Evolutionary conservation across 2,329 filamentous ascomycete genomes (phyloP), one percentile per base, ranked within the genome.

Genomic region (Aspergillus fumigatiaffinis): DNA sequence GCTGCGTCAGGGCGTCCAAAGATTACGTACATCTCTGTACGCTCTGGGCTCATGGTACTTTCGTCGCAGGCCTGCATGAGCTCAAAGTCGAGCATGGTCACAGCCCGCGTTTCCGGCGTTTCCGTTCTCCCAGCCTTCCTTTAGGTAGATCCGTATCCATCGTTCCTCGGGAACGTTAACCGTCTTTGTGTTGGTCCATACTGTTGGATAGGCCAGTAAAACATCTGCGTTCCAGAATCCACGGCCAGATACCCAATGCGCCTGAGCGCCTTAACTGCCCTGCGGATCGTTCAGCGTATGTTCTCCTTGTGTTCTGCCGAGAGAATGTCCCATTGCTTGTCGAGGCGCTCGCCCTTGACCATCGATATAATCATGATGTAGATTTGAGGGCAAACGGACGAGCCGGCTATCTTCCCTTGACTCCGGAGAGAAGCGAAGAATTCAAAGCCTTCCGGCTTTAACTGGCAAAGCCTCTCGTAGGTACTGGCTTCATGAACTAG

Each of bases 31-130:
- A 57, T 57, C 38, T 57, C 55, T 23, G 51, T 47, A 9, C 35
- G 10, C 3, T 56, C 25, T 3, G 44, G 47, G 28, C 51, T 48
- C 21, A 21, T 32, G 3, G 46, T 38, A 2, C 50, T 28, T 10
- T 35, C 32, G 2, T 50, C 51, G 20, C 25, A 41, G 17, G 44
- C 29, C 29, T 48, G 38, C 51, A 53, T 57, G 6, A 53, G 17
- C 21, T 57, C 55, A 14, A 53, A 57, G n/a, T 57, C 47, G n/a
- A 57, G 23, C 47, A 57, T 51, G 3, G 51, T 57, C 1, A 57
- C 38, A n/a, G 29, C 9, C 4, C 20, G 20, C 1, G 21, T 53
- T 25, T 7, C 20, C 25, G 6, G 3, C n/a, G n/a, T n/a, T n/a
- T n/a, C n/a, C n/a, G n/a, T n/a, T n/a, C n/a, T n/a, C n/a, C n/a